Evolutionary conservation across 352 stramenopile species (phyloP).

Genomic region (Phytophthora constricta): DNA sequence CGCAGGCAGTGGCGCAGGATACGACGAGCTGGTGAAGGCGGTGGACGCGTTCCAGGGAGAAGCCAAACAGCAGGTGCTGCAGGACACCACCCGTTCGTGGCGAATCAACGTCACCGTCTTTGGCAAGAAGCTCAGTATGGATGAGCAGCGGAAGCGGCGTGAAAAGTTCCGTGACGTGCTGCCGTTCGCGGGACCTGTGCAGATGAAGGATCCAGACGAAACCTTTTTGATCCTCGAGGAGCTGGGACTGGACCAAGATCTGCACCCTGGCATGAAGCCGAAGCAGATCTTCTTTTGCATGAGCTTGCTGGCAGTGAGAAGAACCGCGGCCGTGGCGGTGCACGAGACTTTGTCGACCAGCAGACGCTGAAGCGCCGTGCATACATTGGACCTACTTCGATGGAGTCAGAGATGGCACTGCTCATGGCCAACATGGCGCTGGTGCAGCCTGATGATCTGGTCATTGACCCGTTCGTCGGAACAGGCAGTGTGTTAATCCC

Average conservation of each 20-base stretch:
- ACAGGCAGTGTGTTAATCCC: constrained; percentile 97
- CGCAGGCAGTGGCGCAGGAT: constrained; percentile 31
- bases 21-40: constrained; percentile 56
- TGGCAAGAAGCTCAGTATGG: constrained; percentile 81
- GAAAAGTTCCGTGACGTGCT: constrained; percentile 60
- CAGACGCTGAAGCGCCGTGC: constrained; percentile 94
- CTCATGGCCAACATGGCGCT: constrained; percentile 94
- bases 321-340: constrained; percentile 72
- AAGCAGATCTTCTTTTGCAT: constrained; percentile 80
- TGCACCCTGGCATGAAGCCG: constrained; percentile 39
- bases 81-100: constrained; percentile 61
- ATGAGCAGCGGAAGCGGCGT: constrained; percentile 59
- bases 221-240: constrained; percentile 84
- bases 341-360: constrained; percentile 83
- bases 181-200: constrained; percentile 73
- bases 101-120: constrained; percentile 83
- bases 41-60: constrained; percentile 45
- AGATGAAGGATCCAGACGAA: constrained; percentile 70
- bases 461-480: constrained; percentile 98
- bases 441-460: constrained; percentile 71
- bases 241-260: constrained; percentile 62
- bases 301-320: constrained; percentile 75
- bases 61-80: constrained; percentile 55
- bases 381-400: constrained; percentile 97
- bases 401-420: constrained; percentile 97